Base-by-base conservation (phyloP, 768 basidiomycete genomes). In the Solioccasus polychromus region DNA sequence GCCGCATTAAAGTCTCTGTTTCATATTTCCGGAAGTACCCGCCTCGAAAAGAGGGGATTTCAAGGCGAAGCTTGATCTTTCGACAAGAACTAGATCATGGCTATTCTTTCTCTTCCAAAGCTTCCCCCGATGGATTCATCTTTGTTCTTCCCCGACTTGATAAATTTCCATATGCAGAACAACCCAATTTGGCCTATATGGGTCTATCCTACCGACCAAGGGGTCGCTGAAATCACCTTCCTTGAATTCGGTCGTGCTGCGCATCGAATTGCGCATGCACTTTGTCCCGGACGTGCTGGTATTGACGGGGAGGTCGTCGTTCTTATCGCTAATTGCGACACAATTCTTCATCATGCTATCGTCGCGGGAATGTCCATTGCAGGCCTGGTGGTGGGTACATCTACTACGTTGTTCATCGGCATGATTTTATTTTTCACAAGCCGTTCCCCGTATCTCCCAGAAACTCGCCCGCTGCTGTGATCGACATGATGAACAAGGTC, bases 391-490 rank as follows among this genome's bases (percentile, higher is more conserved):
- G 66, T 66, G 40, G 22, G 60, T 51, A n/a, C 0, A 48, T 55
- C 4, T 24, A n/a, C 15, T 15, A 11, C 11, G 4, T 69, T 63
- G 39, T 15, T 23, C 3, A 15, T 17, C 7, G 51, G 68, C 17
- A 53, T n/a, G n/a, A n/a, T n/a, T n/a, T n/a, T 61, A 8, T 29
- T 28, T 10, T 9, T 6, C 4, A 41, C 14, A 31, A 60, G 63
- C 52, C 62, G 18, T 74, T 76, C 36, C 64, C 60, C 8, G 60
- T 68, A 14, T 71, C 70, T 0, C 58, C 68, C 0, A 53, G 71
- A 45, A 78, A 75, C 55, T 74, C 75, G 1, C 58, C 71, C 0
- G 65, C 69, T 2, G 79, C 77, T 1, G 25, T 67, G 8, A 37
- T 52, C 2, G 38, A 45, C 19, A 54, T 65, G 60, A 52, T 63